Evolutionary conservation across 495 filamentous ascomycete genomes (phyloP).

Genomic region (Cercophora samala): DNA sequence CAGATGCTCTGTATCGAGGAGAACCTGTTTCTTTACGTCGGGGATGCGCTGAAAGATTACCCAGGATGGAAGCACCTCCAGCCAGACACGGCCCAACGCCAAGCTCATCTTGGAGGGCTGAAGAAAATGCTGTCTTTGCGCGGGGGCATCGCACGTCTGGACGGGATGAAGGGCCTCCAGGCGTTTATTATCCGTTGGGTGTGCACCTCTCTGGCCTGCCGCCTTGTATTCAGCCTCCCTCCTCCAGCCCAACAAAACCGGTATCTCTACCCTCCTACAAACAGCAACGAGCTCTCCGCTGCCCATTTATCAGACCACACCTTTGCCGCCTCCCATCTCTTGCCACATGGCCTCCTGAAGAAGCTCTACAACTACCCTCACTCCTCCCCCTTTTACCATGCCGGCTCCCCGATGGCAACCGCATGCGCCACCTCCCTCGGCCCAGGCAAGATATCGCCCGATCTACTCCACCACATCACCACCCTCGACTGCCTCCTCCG

Average conservation of each 20-base stretch:
- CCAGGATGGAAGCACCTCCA: conserved; percentile 12
- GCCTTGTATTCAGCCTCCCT: conserved; percentile 17
- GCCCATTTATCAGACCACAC: not conserved
- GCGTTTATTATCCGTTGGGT: conserved; percentile 20
- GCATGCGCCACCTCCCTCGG: conserved; percentile 15
- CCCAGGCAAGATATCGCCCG: not conserved
- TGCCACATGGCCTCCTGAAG: conserved; percentile 7
- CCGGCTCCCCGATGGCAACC: conserved; percentile 11
- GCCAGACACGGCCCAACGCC: conserved; percentile 10
- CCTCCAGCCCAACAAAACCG: not conserved
- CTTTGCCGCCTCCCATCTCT: conserved; percentile 16
- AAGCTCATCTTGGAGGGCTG: conserved; percentile 20
- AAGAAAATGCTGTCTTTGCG: conserved; percentile 21
- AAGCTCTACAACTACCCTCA: conserved; percentile 17
- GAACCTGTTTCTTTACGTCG: conserved; percentile 12
- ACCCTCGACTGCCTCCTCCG: conserved; percentile 16
- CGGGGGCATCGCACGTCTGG: conserved; percentile 15
- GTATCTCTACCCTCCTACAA: not conserved
- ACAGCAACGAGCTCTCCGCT: conserved; percentile 3
- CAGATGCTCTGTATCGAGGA: conserved; percentile 18
- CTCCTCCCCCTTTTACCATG: not conserved
- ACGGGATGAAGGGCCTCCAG: conserved; percentile 16
- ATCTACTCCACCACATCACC: conserved; percentile 9
- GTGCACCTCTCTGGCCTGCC: conserved; percentile 11
- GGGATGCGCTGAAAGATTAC: not conserved